Conservation (phyloP, 495 filamentous ascomycete species). For the Neurospora africana region DNA sequence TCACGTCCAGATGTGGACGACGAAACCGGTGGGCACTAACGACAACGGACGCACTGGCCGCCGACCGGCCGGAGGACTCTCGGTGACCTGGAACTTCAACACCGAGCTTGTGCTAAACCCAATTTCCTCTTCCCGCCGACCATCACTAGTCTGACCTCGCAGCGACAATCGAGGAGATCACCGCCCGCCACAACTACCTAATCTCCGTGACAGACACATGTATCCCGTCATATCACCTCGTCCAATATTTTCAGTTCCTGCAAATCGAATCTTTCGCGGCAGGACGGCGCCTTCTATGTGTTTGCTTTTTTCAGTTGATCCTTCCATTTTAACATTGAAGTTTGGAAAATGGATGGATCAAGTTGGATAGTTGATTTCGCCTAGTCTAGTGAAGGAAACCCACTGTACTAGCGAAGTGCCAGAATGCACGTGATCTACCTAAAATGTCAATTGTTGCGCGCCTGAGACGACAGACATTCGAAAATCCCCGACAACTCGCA, state of each 20-base stretch:
- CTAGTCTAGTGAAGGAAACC: too few species aligned
- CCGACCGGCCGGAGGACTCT: neutral
- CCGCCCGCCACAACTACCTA: neutral
- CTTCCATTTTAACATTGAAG: neutral
- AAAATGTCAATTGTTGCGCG: neutral
- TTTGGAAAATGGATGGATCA: too few species aligned
- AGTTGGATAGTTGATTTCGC: too few species aligned
- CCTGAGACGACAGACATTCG: neutral
- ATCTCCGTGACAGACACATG: neutral
- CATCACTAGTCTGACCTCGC: neutral
- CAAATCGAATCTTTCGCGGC: neutral
- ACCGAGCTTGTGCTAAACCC: neutral
- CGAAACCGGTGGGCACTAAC: neutral
- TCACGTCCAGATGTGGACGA: neutral
- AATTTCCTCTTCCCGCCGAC: neutral
- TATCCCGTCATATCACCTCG: neutral
- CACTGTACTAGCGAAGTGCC: too few species aligned
- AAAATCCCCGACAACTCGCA: neutral
- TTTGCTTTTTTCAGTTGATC: neutral
- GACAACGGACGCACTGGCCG: neutral
- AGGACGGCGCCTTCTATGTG: neutral
- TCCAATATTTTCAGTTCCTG: neutral
- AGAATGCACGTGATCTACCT: too few species aligned
- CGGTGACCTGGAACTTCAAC: neutral
- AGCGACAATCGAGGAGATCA: neutral